These are phyloP conservation scores for Corylus avellana DNA, from an alignment of 306 rosid genomes.

Conservation along the genomic window DNA sequence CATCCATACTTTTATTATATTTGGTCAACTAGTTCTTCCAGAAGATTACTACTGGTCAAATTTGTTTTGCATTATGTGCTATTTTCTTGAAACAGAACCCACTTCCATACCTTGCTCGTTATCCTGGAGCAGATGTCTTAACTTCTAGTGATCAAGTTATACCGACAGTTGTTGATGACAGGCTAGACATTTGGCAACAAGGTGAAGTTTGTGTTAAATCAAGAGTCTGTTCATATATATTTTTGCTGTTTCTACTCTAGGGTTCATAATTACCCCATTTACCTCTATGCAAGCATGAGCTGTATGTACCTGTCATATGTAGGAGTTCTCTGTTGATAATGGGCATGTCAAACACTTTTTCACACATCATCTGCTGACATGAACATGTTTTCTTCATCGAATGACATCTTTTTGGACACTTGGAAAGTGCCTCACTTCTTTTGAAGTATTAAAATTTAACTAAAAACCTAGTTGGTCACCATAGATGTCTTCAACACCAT, in stretches of 20 bases:
- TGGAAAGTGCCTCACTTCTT: slow-evolving; percentile 9
- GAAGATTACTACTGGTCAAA: slow-evolving; percentile 16
- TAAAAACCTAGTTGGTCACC: slow-evolving; percentile 1
- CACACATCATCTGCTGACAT: slow-evolving; percentile 4
- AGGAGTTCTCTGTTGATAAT: slow-evolving; percentile 3
- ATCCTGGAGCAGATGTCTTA: slow-evolving; percentile 90
- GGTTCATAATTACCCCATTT: slow-evolving; percentile 7
- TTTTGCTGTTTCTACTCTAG: neutral
- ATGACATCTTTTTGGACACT: slow-evolving; percentile 6
- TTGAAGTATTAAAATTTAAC: slow-evolving; percentile 1
- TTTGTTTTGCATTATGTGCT: slow-evolving; percentile 18
- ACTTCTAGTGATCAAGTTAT: slow-evolving; percentile 93
- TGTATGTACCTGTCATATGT: neutral
- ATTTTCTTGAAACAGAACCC: slow-evolving; percentile 79
- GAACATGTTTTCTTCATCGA: slow-evolving; percentile 13
- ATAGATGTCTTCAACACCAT: slow-evolving; percentile 14
- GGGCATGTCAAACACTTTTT: neutral
- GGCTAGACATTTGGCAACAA: slow-evolving; percentile 78
- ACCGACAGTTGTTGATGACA: slow-evolving; percentile 91
- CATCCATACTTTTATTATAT: slow-evolving; percentile 11
- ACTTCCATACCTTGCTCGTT: slow-evolving; percentile 89
- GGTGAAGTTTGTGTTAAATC: slow-evolving; percentile 50
- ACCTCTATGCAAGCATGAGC: neutral
- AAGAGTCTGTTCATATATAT: neutral
- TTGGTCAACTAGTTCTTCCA: slow-evolving; percentile 15